Evolutionary conservation across 768 basidiomycete genomes (phyloP).

Genomic region (Multifurca ochricompacta): DNA sequence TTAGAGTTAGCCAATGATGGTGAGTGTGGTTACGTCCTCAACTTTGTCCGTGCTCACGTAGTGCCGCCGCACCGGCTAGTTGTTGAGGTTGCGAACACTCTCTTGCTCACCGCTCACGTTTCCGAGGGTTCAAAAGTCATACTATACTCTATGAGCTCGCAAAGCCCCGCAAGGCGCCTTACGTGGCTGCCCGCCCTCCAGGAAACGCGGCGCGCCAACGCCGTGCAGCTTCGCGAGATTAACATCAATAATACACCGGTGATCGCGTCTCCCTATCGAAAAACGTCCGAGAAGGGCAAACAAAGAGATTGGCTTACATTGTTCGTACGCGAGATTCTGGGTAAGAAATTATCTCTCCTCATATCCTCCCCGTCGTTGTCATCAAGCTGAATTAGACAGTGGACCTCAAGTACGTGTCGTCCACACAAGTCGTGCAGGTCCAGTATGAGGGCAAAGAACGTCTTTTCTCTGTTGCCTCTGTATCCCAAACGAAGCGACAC

Average conservation of each 20-base stretch:
- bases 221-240: constrained; percentile 47
- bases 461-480: constrained; percentile 46
- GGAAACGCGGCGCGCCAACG: constrained; percentile 42
- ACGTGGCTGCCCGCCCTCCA: constrained; percentile 44
- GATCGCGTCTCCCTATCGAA: background rate
- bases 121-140: constrained; percentile 40
- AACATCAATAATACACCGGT: constrained; percentile 12
- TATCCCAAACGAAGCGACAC: constrained; percentile 29
- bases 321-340: constrained; percentile 57
- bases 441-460: constrained; percentile 53
- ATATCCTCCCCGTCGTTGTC: background rate
- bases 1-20: constrained; percentile 50
- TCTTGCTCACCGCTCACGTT: constrained; percentile 55
- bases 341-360: constrained; percentile 33
- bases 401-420: constrained; percentile 60
- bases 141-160: constrained; percentile 39
- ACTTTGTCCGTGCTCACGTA: background rate
- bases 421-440: constrained; percentile 53
- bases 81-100: constrained; percentile 46
- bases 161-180: constrained; percentile 30
- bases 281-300: constrained; percentile 28
- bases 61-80: constrained; percentile 40
- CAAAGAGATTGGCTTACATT: constrained; percentile 61
- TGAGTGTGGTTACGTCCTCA: constrained; percentile 30
- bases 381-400: constrained; percentile 35